Evolutionary conservation across 2,329 filamentous ascomycete species (phyloP).

Genomic region (Arthroderma uncinatum): DNA sequence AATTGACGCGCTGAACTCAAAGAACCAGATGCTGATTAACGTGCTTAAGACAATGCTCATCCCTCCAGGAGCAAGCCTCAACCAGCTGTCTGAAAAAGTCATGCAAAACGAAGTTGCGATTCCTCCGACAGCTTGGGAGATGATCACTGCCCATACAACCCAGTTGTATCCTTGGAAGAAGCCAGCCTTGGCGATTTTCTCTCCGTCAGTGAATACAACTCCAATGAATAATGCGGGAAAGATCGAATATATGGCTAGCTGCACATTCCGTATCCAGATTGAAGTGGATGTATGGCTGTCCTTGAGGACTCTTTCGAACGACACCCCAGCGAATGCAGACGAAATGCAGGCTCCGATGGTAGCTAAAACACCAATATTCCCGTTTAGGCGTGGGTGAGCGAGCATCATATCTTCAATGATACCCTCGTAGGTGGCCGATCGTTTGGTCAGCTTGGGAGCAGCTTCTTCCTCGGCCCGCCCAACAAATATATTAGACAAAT

Average conservation of each 20-base stretch:
- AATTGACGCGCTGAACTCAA: conserved; percentile 62
- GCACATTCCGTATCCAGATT: conserved; percentile 89
- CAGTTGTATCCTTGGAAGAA: conserved; percentile 94
- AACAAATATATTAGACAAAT: conserved; percentile 48
- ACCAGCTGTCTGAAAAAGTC: conserved; percentile 76
- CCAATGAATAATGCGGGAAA: conserved; percentile 81
- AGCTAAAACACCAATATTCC: conserved; percentile 64
- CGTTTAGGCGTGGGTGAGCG: conserved; percentile 55
- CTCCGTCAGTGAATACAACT: conserved; percentile 75
- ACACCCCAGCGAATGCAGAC: conserved; percentile 68
- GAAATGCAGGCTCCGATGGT: conserved; percentile 67
- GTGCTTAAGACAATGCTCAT: conserved; percentile 85
- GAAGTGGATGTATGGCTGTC: conserved; percentile 65
- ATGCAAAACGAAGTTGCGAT: conserved; percentile 73
- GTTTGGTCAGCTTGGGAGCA: conserved; percentile 45
- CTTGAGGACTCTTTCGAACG: conserved; percentile 71
- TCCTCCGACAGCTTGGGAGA: conserved; percentile 72
- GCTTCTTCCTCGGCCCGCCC: conserved; percentile 30
- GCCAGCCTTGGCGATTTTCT: conserved; percentile 68
- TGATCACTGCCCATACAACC: conserved; percentile 76
- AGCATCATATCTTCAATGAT: conserved; percentile 55
- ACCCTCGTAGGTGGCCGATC: conserved; percentile 82
- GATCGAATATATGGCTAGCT: conserved; percentile 86
- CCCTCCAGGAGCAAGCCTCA: conserved; percentile 86
- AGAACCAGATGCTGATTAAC: conserved; percentile 72